Conservation (phyloP, 805 yeast genomes). For the Candida parachauliodes region DNA sequence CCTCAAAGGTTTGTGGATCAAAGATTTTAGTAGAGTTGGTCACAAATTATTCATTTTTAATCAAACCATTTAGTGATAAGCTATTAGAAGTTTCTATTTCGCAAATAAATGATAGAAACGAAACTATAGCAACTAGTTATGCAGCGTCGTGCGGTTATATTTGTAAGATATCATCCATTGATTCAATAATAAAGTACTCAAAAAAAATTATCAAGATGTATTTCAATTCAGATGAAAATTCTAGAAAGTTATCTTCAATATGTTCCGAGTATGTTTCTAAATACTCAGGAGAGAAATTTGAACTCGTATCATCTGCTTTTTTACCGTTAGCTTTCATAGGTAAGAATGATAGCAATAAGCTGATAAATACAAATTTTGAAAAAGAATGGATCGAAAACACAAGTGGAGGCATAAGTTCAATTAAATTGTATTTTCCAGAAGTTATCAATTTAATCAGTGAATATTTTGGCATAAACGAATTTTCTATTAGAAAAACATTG, state of each 20-base stretch:
- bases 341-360: slow-evolving; percentile 55
- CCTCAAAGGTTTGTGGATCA: slow-evolving; percentile 85
- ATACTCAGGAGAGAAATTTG: slow-evolving; percentile 66
- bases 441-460: slow-evolving; percentile 50
- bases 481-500: slow-evolving; percentile 63
- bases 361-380: slow-evolving; percentile 48
- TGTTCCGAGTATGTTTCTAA: slow-evolving; percentile 66
- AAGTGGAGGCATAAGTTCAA: slow-evolving; percentile 67
- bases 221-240: slow-evolving; percentile 52
- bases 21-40: slow-evolving; percentile 65
- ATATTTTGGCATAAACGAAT: slow-evolving; percentile 54
- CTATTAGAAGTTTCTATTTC: slow-evolving; percentile 53
- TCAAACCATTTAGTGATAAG: slow-evolving; percentile 54
- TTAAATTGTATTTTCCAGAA: slow-evolving; percentile 66
- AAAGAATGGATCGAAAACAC: slow-evolving; percentile 77
- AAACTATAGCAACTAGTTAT: slow-evolving; percentile 68
- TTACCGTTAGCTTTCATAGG: slow-evolving; percentile 81
- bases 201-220: slow-evolving; percentile 49
- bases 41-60: slow-evolving; percentile 46
- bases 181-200: slow-evolving; percentile 52
- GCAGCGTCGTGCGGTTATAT: slow-evolving; percentile 80
- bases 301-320: slow-evolving; percentile 55
- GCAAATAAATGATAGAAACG: slow-evolving; percentile 69
- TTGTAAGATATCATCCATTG: slow-evolving; percentile 56
- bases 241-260: slow-evolving; percentile 51